phyloP scores from a whole-genome alignment of 805 yeast species.

The Metschnikowia hibisci region DNA sequence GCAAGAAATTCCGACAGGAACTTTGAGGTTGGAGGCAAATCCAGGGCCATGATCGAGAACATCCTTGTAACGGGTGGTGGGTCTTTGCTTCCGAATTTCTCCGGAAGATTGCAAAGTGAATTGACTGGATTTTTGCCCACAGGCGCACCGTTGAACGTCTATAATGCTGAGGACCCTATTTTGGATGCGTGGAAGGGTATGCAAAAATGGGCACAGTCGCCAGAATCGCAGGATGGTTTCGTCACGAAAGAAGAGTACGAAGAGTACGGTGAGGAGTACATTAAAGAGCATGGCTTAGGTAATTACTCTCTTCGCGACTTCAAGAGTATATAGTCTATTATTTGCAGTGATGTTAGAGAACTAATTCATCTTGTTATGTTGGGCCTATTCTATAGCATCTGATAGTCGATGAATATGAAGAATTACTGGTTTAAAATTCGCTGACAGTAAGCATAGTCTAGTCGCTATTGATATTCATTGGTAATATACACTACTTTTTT shows the following conservation, averaged over 20 bases:
- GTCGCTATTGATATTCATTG: neutral
- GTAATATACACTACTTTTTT: conserved; percentile 20
- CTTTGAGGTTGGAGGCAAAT: conserved; percentile 52
- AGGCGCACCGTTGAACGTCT: conserved; percentile 55
- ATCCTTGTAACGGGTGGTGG: conserved; percentile 87
- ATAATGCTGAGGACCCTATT: conserved; percentile 62
- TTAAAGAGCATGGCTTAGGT: conserved; percentile 81
- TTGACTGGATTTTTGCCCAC: conserved; percentile 68
- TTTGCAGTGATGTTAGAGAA: too few relatives aligned
- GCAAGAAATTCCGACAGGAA: conserved; percentile 55
- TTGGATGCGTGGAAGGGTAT: conserved; percentile 93
- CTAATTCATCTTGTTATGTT: too few relatives aligned
- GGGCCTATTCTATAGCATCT: neutral
- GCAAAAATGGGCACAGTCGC: conserved; percentile 67
- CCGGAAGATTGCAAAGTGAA: conserved; percentile 64
- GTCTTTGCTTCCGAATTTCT: conserved; percentile 60
- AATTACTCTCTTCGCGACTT: conserved; percentile 40
- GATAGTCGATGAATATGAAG: conserved; percentile 3
- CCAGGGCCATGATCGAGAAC: conserved; percentile 52
- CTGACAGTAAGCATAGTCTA: neutral
- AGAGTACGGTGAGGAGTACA: conserved; percentile 86
- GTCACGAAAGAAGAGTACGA: conserved; percentile 72
- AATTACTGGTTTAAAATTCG: too few relatives aligned
- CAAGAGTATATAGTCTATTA: conserved; percentile 1
- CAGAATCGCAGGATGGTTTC: conserved; percentile 43